These are phyloP conservation scores for Suhomyces panamericanus DNA, from an alignment of 1,139 yeast species.

Conservation along the genomic window DNA sequence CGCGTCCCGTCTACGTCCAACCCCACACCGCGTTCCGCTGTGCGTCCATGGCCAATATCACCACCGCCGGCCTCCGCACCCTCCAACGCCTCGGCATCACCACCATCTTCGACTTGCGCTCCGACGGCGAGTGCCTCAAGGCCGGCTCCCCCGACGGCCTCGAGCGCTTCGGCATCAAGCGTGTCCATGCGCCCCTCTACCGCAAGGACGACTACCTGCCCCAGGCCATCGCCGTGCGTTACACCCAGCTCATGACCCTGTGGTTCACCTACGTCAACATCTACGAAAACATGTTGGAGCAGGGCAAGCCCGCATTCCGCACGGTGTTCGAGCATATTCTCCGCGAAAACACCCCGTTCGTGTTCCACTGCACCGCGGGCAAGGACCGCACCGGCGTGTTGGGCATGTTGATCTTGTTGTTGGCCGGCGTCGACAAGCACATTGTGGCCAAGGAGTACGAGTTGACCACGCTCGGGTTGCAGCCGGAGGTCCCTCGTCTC, in stretches of 20 bases:
- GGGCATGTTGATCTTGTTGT: slow-evolving; percentile 62
- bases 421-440: slow-evolving; percentile 65
- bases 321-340: slow-evolving; percentile 53
- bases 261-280: slow-evolving; percentile 66
- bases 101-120: slow-evolving; percentile 68
- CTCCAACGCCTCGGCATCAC: slow-evolving; percentile 49
- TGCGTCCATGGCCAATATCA: slow-evolving; percentile 57
- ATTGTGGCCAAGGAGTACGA: slow-evolving; percentile 74
- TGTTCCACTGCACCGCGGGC: slow-evolving; percentile 84
- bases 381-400: slow-evolving; percentile 83
- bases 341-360: slow-evolving; percentile 53
- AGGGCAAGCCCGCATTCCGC: slow-evolving; percentile 48
- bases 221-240: slow-evolving; percentile 58
- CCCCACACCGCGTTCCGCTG: slow-evolving; percentile 61
- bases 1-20: slow-evolving; percentile 42
- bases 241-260: slow-evolving; percentile 56
- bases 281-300: slow-evolving; percentile 57
- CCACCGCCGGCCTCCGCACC: slow-evolving; percentile 44
- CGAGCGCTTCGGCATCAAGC: slow-evolving; percentile 45
- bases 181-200: slow-evolving; percentile 63
- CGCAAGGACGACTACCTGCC: slow-evolving; percentile 62
- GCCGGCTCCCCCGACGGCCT: slow-evolving; percentile 46
- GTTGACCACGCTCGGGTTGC: slow-evolving; percentile 66
- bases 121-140: slow-evolving; percentile 55
- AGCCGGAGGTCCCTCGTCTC: slow-evolving; percentile 47